phyloP scores from a whole-genome alignment of 2,329 filamentous ascomycete species.

The Cladophialophora carrionii region DNA sequence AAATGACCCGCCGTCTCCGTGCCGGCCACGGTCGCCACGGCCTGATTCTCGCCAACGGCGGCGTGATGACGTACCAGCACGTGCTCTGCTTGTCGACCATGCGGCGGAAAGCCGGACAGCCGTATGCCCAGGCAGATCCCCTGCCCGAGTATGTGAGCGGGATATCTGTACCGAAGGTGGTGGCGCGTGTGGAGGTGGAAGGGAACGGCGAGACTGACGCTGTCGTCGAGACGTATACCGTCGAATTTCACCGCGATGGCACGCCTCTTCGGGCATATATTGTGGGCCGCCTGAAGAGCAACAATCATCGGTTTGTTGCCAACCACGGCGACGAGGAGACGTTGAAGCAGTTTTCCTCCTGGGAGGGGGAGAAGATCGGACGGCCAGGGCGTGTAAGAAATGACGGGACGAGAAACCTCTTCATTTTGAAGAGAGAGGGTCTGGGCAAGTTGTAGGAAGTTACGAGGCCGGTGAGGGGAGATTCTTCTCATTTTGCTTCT shows the following conservation, averaged over 20 bases:
- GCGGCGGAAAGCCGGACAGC: slow-evolving; percentile 44
- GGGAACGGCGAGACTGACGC: slow-evolving; percentile 43
- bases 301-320: slow-evolving; percentile 58
- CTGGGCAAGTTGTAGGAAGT: slow-evolving; percentile 26
- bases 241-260: slow-evolving; percentile 59
- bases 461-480: neutral
- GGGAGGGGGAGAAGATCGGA: slow-evolving; percentile 54
- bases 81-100: slow-evolving; percentile 60
- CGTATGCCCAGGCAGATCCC: slow-evolving; percentile 55
- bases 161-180: slow-evolving; percentile 47
- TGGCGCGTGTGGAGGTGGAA: slow-evolving; percentile 52
- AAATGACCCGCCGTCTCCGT: slow-evolving; percentile 60
- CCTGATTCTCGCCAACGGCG: slow-evolving; percentile 67
- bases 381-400: slow-evolving; percentile 51
- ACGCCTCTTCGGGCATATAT: slow-evolving; percentile 55
- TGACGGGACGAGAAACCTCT: slow-evolving; percentile 47
- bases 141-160: slow-evolving; percentile 51
- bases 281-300: slow-evolving; percentile 56
- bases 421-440: slow-evolving; percentile 39
- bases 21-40: slow-evolving; percentile 53
- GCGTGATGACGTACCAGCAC: slow-evolving; percentile 67
- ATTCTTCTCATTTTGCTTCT: neutral
- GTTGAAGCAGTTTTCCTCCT: slow-evolving; percentile 51
- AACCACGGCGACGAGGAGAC: slow-evolving; percentile 60
- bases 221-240: slow-evolving; percentile 64